Evolutionary conservation across 129 eudicot genomes (phyloP).

Genomic region (Deinandra increscens): DNA sequence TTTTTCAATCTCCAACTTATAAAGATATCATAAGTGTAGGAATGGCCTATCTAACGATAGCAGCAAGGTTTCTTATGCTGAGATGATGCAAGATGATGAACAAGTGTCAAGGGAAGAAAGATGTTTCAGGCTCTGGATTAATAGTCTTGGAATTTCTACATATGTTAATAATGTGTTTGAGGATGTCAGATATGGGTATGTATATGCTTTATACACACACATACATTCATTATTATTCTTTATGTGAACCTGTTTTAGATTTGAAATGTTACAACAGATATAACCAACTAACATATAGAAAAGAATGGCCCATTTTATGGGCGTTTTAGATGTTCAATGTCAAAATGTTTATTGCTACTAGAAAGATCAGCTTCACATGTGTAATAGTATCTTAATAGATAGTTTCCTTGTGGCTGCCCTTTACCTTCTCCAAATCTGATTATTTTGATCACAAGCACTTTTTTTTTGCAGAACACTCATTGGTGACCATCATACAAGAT

Average conservation of each 20-base stretch:
- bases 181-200: constrained; percentile 89
- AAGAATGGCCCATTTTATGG: no score
- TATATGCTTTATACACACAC: neutral
- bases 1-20: constrained; percentile 5
- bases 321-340: neutral
- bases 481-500: no score
- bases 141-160: constrained; percentile 78
- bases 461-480: no score
- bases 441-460: neutral
- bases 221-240: neutral
- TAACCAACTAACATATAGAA: no score
- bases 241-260: neutral
- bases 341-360: neutral
- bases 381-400: no score
- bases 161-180: constrained; percentile 82
- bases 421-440: neutral
- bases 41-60: constrained; percentile 84
- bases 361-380: neutral
- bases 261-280: neutral
- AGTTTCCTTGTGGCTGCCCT: no score
- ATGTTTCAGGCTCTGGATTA: constrained; percentile 91
- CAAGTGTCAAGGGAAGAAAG: constrained; percentile 92
- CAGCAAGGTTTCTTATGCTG: constrained; percentile 82
- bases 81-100: constrained; percentile 94
- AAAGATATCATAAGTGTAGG: constrained; percentile 39